Conservation (phyloP, 2,329 filamentous ascomycete species). For the Fusarium pseudocircinatum region DNA sequence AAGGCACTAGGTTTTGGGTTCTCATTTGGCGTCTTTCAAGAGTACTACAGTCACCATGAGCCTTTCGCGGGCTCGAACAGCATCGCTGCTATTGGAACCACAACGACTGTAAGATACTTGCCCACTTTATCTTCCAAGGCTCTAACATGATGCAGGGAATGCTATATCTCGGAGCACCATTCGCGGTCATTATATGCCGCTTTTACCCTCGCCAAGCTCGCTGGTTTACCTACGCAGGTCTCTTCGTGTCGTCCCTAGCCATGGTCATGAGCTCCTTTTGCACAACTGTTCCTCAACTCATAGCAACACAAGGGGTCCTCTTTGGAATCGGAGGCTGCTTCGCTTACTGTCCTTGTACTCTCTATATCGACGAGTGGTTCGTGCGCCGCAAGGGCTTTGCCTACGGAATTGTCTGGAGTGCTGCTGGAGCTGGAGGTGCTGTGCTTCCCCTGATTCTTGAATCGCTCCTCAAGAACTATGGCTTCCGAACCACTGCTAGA, state of each 20-base stretch:
- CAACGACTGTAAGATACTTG: slow-evolving; percentile 50
- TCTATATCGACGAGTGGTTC: slow-evolving; percentile 69
- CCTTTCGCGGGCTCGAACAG: slow-evolving; percentile 61
- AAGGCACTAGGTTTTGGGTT: slow-evolving; percentile 65
- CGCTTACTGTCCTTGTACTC: slow-evolving; percentile 61
- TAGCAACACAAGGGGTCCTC: slow-evolving; percentile 65
- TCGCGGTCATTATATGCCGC: slow-evolving; percentile 56
- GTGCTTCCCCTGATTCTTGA: slow-evolving; percentile 60
- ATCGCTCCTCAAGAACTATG: slow-evolving; percentile 55
- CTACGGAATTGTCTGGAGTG: slow-evolving; percentile 63
- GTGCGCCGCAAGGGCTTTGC: slow-evolving; percentile 51
- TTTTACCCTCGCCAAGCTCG: slow-evolving; percentile 51
- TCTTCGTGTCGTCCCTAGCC: slow-evolving; percentile 58
- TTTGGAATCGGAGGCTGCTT: slow-evolving; percentile 65
- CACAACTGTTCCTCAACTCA: slow-evolving; percentile 61
- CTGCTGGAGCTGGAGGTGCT: slow-evolving; percentile 51
- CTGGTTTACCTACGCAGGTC: slow-evolving; percentile 52
- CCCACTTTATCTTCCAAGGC: neutral
- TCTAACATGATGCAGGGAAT: slow-evolving; percentile 6
- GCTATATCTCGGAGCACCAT: slow-evolving; percentile 56
- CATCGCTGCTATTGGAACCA: slow-evolving; percentile 69
- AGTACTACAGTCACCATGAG: slow-evolving; percentile 67
- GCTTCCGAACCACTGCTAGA: slow-evolving; percentile 55
- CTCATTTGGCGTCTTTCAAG: slow-evolving; percentile 73
- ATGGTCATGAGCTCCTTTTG: slow-evolving; percentile 56